Evolutionary conservation across 352 stramenopile species (phyloP).

Genomic region (Phytophthora syringae): DNA sequence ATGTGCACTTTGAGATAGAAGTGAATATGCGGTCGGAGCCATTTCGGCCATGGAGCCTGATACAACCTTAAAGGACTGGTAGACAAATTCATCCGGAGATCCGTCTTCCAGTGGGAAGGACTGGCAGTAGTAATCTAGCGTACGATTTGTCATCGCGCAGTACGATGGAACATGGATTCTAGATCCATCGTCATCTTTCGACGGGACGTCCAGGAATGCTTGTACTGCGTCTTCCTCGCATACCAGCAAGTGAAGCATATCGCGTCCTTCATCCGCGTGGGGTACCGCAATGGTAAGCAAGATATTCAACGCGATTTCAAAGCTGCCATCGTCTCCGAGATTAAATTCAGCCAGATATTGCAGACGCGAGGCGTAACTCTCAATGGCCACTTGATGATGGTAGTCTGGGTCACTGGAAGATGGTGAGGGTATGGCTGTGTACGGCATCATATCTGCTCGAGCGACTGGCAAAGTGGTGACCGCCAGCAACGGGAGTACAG

Average conservation of each 20-base stretch:
- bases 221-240: conserved; percentile 37
- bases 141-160: conserved; percentile 61
- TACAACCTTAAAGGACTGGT: conserved; percentile 44
- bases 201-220: conserved; percentile 21
- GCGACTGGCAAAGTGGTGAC: not conserved
- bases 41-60: conserved; percentile 19
- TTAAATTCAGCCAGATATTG: conserved; percentile 48
- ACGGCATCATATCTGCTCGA: conserved; percentile 20
- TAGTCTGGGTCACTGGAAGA: conserved; percentile 25
- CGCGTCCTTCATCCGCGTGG: conserved; percentile 36
- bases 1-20: conserved; percentile 1
- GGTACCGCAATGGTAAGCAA: conserved; percentile 38
- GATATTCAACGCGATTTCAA: conserved; percentile 52
- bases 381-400: conserved; percentile 31
- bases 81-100: conserved; percentile 39
- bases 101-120: conserved; percentile 55
- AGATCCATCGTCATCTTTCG: not conserved
- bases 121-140: conserved; percentile 52
- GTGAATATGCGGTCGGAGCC: not conserved
- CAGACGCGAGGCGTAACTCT: conserved; percentile 30
- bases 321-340: conserved; percentile 43
- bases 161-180: conserved; percentile 33
- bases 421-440: conserved; percentile 11
- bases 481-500: not conserved
- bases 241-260: conserved; percentile 57